Evolutionary conservation across 2,329 filamentous ascomycete genomes (phyloP).

Genomic region (Aquanectria penicillioides): DNA sequence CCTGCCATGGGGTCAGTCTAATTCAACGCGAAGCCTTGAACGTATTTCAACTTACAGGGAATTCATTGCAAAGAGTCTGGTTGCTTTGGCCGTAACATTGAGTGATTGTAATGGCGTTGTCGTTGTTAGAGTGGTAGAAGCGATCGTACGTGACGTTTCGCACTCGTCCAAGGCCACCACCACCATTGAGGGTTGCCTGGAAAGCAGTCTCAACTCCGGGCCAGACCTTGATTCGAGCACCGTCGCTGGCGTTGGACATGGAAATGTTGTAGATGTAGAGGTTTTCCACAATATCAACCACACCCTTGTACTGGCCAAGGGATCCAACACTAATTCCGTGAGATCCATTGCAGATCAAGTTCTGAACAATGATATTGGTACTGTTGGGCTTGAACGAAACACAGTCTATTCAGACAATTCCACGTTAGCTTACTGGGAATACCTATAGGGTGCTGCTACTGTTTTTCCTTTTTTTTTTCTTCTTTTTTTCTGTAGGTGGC

Average conservation of each 20-base stretch:
- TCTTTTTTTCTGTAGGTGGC: background rate
- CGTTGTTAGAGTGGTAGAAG: conserved; percentile 69
- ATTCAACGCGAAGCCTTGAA: accelerated
- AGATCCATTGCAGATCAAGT: conserved; percentile 73
- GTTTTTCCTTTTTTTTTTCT: background rate
- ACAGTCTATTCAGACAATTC: conserved; percentile 60
- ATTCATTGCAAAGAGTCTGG: conserved; percentile 39
- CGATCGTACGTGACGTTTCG: conserved; percentile 74
- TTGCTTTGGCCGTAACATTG: conserved; percentile 43
- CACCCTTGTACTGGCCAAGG: conserved; percentile 71
- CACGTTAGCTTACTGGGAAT: no score
- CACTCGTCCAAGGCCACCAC: conserved; percentile 63
- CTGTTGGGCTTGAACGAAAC: conserved; percentile 81
- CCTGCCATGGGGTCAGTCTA: conserved; percentile 24
- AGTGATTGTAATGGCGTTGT: conserved; percentile 49
- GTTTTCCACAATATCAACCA: conserved; percentile 75
- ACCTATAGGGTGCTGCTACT: no score
- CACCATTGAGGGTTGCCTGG: conserved; percentile 65
- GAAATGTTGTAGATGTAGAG: conserved; percentile 71
- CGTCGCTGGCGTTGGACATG: conserved; percentile 70
- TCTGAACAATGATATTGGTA: conserved; percentile 74
- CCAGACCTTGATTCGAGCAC: conserved; percentile 80
- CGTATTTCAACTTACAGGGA: conserved; percentile 23
- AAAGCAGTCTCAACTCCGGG: conserved; percentile 56
- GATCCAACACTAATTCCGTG: conserved; percentile 80